Base-by-base conservation (phyloP, 768 basidiomycete species). In the Mycena rosella region DNA sequence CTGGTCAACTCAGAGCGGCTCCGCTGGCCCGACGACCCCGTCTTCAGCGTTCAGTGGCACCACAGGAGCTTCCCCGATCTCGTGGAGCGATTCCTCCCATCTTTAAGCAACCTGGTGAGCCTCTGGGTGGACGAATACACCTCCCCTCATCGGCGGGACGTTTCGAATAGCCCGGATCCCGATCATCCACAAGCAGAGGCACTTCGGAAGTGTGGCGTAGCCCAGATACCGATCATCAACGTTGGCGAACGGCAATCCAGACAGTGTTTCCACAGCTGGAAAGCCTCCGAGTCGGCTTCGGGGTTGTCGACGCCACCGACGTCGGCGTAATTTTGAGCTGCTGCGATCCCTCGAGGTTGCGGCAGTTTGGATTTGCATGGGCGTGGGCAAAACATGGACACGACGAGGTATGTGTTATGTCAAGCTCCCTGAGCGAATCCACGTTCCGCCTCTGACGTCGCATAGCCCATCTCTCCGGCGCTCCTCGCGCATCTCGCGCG, bases 111-210 rank as follows among this genome's bases (percentile, higher is more conserved):
- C 22, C 70, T 75, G 11, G 48, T 29, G 9, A 44, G 68, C 36
- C 71, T 76, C 18, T 76, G 73, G 74, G 68, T 75, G 15, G 67
- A 74, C 59, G 61, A 72, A 42, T 34, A 42, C 5, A 61, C 57
- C 22, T 22, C 51, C 5, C 61, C 61, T 24, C 14, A 22, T 22
- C 5, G 30, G 51, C 52, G 22, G 34, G 20, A 45, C n/a, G 38
- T 9, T 7, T 15, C 8, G 38, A 15, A 40, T 40, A 40, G 38
- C 38, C 38, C 38, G 38, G 38, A 40, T 45, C 44, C 44, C n/a
- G n/a, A 45, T 45, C n/a, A 45, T n/a, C 44, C 40, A 10, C 44
- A 40, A 15, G 38, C 38, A 40, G 26, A 13, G 45, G 26, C 17
- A 54, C 47, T 47, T 30, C 56, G 24, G 58, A 73, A n/a, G 38